Evolutionary conservation across 495 filamentous ascomycete genomes (phyloP).

Genomic region (Trichoderma virens): DNA sequence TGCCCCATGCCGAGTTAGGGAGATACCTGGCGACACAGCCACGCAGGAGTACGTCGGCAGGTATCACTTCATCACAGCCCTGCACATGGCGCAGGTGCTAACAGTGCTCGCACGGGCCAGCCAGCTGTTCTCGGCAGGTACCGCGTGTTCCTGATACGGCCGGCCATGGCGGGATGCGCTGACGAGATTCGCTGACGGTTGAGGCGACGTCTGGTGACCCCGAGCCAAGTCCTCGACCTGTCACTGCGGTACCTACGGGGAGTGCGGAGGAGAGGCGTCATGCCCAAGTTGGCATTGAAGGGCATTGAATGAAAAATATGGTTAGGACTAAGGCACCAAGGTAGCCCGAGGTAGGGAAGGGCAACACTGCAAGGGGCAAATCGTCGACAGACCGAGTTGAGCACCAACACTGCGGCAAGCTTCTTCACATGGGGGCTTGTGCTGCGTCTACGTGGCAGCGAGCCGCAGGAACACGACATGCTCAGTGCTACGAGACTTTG

Average conservation of each 20-base stretch:
- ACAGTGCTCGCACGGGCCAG: not conserved
- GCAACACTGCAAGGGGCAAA: too few relatives aligned
- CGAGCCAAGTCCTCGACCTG: too few relatives aligned
- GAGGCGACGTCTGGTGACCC: not conserved
- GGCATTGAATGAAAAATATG: too few relatives aligned
- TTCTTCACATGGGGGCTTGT: not conserved
- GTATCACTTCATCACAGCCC: not conserved
- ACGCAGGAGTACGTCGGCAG: not conserved
- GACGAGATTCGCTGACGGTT: conserved; percentile 3
- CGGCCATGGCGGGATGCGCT: conserved; percentile 5
- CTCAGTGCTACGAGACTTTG: too few relatives aligned
- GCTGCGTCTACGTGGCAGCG: not conserved
- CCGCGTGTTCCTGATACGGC: conserved; percentile 1
- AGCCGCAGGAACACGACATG: conserved; percentile 3
- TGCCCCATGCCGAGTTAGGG: not conserved
- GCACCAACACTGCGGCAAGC: too few relatives aligned
- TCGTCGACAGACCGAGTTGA: too few relatives aligned
- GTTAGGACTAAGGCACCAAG: too few relatives aligned
- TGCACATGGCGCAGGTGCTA: not conserved
- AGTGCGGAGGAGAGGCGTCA: not conserved
- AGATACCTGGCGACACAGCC: not conserved
- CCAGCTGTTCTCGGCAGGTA: not conserved
- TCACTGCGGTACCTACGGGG: too few relatives aligned
- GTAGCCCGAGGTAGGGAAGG: too few relatives aligned
- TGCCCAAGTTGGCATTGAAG: too few relatives aligned